Evolutionary conservation across 495 filamentous ascomycete species (phyloP).

Genomic region (Aspergillus sparsus): DNA sequence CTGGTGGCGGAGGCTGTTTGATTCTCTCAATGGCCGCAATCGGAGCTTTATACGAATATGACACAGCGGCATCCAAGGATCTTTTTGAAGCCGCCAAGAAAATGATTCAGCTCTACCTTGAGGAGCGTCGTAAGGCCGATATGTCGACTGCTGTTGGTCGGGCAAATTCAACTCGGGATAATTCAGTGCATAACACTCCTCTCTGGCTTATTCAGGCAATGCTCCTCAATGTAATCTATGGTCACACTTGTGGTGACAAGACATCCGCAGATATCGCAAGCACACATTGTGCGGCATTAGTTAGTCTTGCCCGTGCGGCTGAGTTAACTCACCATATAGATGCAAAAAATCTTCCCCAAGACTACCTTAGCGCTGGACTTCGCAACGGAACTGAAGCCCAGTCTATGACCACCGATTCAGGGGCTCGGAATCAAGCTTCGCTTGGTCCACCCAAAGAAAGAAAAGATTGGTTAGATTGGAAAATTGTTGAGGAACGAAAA

Average conservation of each 20-base stretch:
- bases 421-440: conserved; percentile 33
- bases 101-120: conserved; percentile 90
- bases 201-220: conserved; percentile 98
- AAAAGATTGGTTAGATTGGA: conserved; percentile 87
- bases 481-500: conserved; percentile 85
- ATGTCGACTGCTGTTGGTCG: conserved; percentile 77
- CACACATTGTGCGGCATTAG: conserved; percentile 86
- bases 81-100: conserved; percentile 92
- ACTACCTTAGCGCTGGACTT: conserved; percentile 34
- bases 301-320: conserved; percentile 86
- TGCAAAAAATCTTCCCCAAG: conserved; percentile 41
- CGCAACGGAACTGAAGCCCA: conserved; percentile 4
- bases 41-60: conserved; percentile 91
- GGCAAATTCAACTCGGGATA: conserved; percentile 58
- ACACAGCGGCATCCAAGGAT: conserved; percentile 75
- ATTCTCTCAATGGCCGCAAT: conserved; percentile 96
- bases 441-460: conserved; percentile 65
- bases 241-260: conserved; percentile 93
- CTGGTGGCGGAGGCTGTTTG: conserved; percentile 84
- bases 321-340: conserved; percentile 60
- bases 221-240: conserved; percentile 95
- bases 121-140: conserved; percentile 88
- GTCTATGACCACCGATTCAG: conserved; percentile 23
- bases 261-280: conserved; percentile 85
- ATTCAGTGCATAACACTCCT: conserved; percentile 75